Evolutionary conservation across 2,329 filamentous ascomycete genomes (phyloP).

Genomic region (Fusarium napiforme): DNA sequence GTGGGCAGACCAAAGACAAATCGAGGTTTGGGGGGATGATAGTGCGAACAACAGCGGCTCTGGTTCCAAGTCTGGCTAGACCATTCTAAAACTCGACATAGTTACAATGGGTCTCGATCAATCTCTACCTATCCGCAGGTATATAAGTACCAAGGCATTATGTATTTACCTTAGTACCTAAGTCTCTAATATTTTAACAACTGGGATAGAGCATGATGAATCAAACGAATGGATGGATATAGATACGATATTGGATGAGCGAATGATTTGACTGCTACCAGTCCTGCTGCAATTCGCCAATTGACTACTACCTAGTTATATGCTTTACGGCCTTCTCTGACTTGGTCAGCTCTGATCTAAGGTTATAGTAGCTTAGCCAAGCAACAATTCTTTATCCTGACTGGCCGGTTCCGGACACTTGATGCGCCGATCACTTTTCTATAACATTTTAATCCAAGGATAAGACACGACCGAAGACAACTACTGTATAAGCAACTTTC

Average conservation of each 20-base stretch:
- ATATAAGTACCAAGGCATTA: too few species aligned
- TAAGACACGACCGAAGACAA: neutral
- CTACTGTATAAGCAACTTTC: neutral
- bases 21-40: conserved; percentile 12
- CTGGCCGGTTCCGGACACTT: conserved; percentile 32
- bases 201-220: neutral
- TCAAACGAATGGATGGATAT: neutral
- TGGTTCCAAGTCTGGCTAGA: conserved; percentile 34
- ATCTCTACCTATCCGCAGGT: neutral
- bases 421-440: conserved; percentile 23
- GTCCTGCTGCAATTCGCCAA: neutral
- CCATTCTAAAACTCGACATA: conserved; percentile 24
- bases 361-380: conserved; percentile 16
- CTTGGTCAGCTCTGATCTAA: conserved; percentile 21
- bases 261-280: neutral
- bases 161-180: neutral
- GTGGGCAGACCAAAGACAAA: conserved; percentile 24
- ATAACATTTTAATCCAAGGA: conserved; percentile 17
- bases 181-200: neutral
- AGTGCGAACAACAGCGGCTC: conserved; percentile 23
- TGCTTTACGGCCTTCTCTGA: conserved; percentile 4
- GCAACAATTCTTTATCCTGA: conserved; percentile 12
- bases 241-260: neutral
- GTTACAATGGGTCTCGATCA: conserved; percentile 15
- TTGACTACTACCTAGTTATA: conserved; percentile 4